Percentiles rank a stretch among this genome's conserved stretches.
Conservation (phyloP, 2,329 filamentous ascomycete species). For the Hypomyces rosellus region DNA sequence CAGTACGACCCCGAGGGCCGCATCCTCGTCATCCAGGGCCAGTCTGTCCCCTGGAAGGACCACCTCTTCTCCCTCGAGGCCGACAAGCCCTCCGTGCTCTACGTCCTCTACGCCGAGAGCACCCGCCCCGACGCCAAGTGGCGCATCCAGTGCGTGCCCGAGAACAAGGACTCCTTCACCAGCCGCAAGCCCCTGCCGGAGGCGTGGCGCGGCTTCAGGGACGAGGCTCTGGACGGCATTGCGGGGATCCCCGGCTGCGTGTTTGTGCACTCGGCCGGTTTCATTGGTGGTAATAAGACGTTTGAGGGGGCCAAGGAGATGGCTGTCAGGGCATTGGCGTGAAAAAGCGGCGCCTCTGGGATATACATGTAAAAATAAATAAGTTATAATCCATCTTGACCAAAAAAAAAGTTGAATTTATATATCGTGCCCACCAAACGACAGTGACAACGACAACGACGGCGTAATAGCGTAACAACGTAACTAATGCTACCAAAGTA, state of each 20-base stretch:
- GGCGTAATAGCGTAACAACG: no score
- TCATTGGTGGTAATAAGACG: constrained; percentile 92
- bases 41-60: constrained; percentile 90
- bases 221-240: constrained; percentile 73
- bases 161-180: constrained; percentile 77
- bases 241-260: constrained; percentile 67
- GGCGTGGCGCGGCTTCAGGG: constrained; percentile 84
- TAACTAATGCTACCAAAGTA: no score
- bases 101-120: constrained; percentile 88
- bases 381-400: no score
- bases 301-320: constrained; percentile 83
- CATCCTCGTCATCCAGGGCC: constrained; percentile 70
- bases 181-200: constrained; percentile 89
- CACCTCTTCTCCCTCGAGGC: constrained; percentile 85
- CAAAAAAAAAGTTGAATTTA: no score
- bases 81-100: constrained; percentile 55
- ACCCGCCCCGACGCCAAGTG: constrained; percentile 71
- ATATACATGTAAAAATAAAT: no score
- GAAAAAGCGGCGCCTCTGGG: background rate
- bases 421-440: no score
- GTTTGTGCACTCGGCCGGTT: constrained; percentile 90
- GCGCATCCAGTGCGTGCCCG: constrained; percentile 89
- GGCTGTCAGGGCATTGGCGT: constrained; percentile 66
- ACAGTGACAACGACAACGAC: no score
- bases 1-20: constrained; percentile 68